Evolutionary conservation across 176 grass and related monocot genomes (phyloP).

Genomic region (barley (Hordeum vulgare)): DNA sequence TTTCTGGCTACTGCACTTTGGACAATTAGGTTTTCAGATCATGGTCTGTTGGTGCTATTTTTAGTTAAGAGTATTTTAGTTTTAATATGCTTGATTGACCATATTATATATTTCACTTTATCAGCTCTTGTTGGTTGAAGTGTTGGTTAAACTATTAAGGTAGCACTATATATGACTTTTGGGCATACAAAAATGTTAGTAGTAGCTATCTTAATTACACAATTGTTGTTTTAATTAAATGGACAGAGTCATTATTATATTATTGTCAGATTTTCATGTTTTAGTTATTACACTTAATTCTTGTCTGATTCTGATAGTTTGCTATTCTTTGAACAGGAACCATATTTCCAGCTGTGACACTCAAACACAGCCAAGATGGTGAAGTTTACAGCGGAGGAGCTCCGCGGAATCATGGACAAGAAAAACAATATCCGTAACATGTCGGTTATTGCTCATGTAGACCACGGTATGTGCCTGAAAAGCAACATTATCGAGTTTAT

Average conservation of each 20-base stretch:
- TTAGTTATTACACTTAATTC: not conserved
- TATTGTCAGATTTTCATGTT: not conserved
- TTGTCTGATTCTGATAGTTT: not conserved
- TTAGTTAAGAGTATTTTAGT: not conserved
- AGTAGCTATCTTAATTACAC: not conserved
- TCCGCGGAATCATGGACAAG: conserved; percentile 78
- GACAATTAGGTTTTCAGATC: not conserved
- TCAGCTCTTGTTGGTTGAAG: not conserved
- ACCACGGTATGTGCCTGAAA: conserved; percentile 47
- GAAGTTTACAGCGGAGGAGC: conserved; percentile 89
- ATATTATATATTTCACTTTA: not conserved
- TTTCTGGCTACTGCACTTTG: not conserved
- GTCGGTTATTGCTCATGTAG: conserved; percentile 88
- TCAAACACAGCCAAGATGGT: conserved; percentile 66
- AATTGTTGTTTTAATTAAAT: not conserved
- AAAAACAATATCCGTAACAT: conserved; percentile 88
- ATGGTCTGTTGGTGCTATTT: not conserved
- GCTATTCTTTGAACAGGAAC: not conserved
- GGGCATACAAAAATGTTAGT: not conserved
- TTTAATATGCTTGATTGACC: not conserved
- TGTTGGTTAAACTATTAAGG: not conserved
- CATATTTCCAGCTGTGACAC: conserved; percentile 7
- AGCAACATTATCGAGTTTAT: not conserved
- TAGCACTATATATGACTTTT: not conserved
- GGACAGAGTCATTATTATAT: not conserved